A percentile compares a stretch with the other conserved stretches of the same genome.
phyloP scores from a whole-genome alignment of 1,139 yeast genomes.

The Candida tunisiensis region DNA sequence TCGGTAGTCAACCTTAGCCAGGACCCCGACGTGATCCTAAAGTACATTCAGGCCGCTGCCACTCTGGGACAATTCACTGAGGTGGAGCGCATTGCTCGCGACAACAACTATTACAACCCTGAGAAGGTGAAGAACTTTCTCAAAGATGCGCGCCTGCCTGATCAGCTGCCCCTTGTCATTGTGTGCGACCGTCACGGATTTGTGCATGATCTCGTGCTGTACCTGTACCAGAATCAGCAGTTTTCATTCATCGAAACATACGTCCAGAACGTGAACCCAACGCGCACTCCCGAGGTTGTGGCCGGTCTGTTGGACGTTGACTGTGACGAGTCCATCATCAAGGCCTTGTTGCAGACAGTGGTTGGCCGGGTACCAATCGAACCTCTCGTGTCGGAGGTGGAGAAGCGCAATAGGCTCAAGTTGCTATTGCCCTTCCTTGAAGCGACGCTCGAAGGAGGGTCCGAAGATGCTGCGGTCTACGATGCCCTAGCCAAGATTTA shows the following conservation, averaged over 20 bases:
- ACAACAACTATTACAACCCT: constrained; percentile 86
- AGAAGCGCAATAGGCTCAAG: constrained; percentile 88
- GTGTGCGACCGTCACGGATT: constrained; percentile 88
- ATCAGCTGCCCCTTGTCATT: constrained; percentile 90
- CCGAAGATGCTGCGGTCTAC: constrained; percentile 80
- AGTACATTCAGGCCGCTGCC: constrained; percentile 91
- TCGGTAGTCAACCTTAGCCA: constrained; percentile 87
- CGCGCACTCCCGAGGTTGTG: constrained; percentile 89
- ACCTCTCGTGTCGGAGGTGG: constrained; percentile 85
- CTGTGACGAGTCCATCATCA: constrained; percentile 83
- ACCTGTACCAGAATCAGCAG: constrained; percentile 86
- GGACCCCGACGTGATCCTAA: constrained; percentile 89
- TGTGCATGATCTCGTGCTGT: constrained; percentile 85
- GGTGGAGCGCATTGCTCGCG: constrained; percentile 90
- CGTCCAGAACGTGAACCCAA: constrained; percentile 93
- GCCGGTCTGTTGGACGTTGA: constrained; percentile 95
- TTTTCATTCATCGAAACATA: constrained; percentile 94
- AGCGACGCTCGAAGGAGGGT: constrained; percentile 73
- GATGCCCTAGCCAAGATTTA: constrained; percentile 95
- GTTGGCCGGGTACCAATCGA: constrained; percentile 89
- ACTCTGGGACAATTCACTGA: constrained; percentile 81
- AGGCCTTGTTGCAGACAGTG: constrained; percentile 66
- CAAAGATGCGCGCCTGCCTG: constrained; percentile 86
- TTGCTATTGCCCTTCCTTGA: constrained; percentile 85
- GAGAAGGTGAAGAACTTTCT: constrained; percentile 94